A percentile compares a stretch with the other conserved stretches of the same genome.
phyloP scores from a whole-genome alignment of 2,329 filamentous ascomycete species.

The Fulvia fulva region DNA sequence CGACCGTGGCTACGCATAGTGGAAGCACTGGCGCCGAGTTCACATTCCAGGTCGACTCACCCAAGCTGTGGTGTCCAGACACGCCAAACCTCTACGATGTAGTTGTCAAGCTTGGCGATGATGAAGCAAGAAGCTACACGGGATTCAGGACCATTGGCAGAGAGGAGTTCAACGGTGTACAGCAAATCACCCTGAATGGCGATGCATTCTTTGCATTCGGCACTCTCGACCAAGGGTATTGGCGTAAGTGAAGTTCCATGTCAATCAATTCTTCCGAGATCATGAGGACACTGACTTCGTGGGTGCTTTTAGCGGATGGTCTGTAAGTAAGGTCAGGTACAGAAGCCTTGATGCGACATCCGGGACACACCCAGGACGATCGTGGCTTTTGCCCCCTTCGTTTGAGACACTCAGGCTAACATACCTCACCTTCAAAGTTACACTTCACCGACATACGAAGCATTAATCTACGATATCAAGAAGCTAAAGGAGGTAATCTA shows the following conservation, averaged over 20 bases:
- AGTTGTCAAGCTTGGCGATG: slow-evolving; percentile 50
- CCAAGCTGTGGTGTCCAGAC: slow-evolving; percentile 62
- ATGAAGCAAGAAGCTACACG: slow-evolving; percentile 60
- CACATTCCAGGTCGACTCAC: slow-evolving; percentile 52
- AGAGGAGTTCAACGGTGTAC: slow-evolving; percentile 54
- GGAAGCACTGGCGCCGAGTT: slow-evolving; percentile 51
- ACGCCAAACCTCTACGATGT: slow-evolving; percentile 63
- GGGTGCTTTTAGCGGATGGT: slow-evolving; percentile 51
- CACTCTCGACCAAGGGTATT: slow-evolving; percentile 63
- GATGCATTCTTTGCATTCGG: slow-evolving; percentile 65
- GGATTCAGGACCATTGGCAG: slow-evolving; percentile 63
- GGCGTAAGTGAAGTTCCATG: not conserved
- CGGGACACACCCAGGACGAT: too few species aligned
- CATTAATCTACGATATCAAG: slow-evolving; percentile 64
- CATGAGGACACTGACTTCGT: slow-evolving; percentile 48
- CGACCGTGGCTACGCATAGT: slow-evolving; percentile 40
- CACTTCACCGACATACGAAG: slow-evolving; percentile 60
- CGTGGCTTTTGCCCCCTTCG: too few species aligned
- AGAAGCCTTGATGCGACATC: too few species aligned
- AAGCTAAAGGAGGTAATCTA: too few species aligned
- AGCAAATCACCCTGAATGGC: slow-evolving; percentile 64
- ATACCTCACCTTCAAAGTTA: too few species aligned
- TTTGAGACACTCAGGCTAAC: too few species aligned
- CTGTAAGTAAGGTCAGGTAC: too few species aligned
- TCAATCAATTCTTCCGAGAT: not conserved